Conservation (phyloP, 2,329 filamentous ascomycete genomes). For the Biscogniauxia sp. region DNA sequence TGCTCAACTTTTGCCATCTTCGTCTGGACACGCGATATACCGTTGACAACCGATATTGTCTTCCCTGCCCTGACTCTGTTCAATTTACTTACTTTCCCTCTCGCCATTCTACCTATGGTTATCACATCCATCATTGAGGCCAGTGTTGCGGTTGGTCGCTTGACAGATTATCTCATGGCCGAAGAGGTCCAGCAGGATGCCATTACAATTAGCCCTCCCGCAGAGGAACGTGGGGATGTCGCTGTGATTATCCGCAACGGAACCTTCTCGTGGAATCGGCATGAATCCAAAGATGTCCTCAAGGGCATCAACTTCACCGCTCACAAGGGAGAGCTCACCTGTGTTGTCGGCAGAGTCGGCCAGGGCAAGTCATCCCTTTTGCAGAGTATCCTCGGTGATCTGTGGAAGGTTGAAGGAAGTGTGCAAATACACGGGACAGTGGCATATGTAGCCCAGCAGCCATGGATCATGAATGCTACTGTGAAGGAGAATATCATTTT, state of each 20-base stretch:
- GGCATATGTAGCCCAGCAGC: constrained; percentile 88
- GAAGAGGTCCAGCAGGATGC: constrained; percentile 90
- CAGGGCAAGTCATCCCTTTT: constrained; percentile 92
- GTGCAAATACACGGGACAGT: constrained; percentile 79
- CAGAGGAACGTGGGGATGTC: constrained; percentile 78
- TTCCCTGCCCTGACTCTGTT: constrained; percentile 90
- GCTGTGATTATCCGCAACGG: constrained; percentile 79
- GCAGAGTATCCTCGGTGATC: constrained; percentile 81
- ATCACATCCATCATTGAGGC: constrained; percentile 96
- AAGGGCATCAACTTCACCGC: constrained; percentile 85
- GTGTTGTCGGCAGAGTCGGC: constrained; percentile 91
- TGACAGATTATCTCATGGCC: constrained; percentile 80
- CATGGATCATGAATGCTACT: constrained; percentile 98
- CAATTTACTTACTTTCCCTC: constrained; percentile 92
- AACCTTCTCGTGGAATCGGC: constrained; percentile 91
- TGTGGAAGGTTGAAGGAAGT: constrained; percentile 84
- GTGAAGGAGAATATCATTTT: constrained; percentile 98
- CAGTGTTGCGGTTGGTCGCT: constrained; percentile 81
- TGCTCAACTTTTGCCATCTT: constrained; percentile 96
- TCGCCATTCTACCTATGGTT: constrained; percentile 94
- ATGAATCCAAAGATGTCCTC: constrained; percentile 68
- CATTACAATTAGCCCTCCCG: constrained; percentile 66
- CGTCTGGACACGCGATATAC: constrained; percentile 75
- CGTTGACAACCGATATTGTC: constrained; percentile 89
- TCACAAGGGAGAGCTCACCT: constrained; percentile 89